These are phyloP conservation scores for Fragilaria radians DNA, from an alignment of 108 stramenopile genomes.

Conservation along the genomic window DNA sequence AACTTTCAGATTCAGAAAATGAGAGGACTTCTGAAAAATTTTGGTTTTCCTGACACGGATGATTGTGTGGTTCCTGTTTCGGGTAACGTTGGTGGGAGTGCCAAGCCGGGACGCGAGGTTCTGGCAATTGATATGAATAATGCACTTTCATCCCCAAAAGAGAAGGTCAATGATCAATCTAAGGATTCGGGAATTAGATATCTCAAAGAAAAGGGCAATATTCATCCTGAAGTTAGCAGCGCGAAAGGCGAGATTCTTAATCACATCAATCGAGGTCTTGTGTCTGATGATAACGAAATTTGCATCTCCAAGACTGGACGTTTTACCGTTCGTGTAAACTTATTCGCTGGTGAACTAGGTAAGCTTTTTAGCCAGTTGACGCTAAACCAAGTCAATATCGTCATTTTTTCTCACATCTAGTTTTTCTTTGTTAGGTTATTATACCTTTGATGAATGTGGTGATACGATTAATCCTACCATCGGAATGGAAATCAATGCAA, in stretches of 20 bases:
- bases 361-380: conserved; percentile 3
- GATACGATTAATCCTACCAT: conserved; percentile 65
- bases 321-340: conserved; percentile 18
- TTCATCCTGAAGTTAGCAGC: neutral
- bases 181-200: too few relatives aligned
- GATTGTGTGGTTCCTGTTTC: conserved; percentile 26
- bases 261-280: neutral
- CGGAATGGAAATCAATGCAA: conserved; percentile 58
- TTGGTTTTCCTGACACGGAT: conserved; percentile 31
- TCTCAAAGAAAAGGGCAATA: neutral
- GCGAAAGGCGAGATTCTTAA: neutral
- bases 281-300: neutral
- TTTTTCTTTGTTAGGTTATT: conserved; percentile 66
- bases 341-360: conserved; percentile 25
- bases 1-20: conserved; percentile 81
- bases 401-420: neutral
- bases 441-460: conserved; percentile 69
- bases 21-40: conserved; percentile 41
- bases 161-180: neutral
- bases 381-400: neutral
- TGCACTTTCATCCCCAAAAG: too few relatives aligned
- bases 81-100: neutral
- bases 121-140: neutral
- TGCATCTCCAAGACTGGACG: conserved; percentile 13
- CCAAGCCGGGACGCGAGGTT: neutral